These are phyloP conservation scores for Trypanosoma brucei DNA, from an alignment of 208 protist genomes.

Conservation along the genomic window DNA sequence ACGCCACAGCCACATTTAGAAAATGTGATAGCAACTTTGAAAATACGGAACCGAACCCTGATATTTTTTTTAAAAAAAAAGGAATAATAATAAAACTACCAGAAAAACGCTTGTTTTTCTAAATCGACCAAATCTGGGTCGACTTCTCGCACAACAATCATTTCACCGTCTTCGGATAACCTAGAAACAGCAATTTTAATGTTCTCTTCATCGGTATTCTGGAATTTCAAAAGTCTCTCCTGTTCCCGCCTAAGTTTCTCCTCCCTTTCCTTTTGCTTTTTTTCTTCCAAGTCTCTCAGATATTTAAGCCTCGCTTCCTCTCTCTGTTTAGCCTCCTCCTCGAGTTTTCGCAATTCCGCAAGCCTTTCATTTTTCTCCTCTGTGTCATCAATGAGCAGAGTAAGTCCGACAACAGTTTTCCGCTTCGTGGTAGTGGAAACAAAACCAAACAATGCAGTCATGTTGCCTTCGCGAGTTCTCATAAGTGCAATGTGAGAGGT, in stretches of 20 bases:
- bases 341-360: conserved; percentile 24
- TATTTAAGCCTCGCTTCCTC: conserved; percentile 41
- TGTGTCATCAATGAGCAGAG: conserved; percentile 45
- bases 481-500: conserved; percentile 22
- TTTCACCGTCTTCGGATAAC: conserved; percentile 47
- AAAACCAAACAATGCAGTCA: conserved; percentile 26
- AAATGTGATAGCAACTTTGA: neutral
- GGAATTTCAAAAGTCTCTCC: conserved; percentile 37
- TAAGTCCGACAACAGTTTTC: conserved; percentile 15
- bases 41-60: conserved; percentile 3
- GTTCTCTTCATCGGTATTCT: conserved; percentile 35
- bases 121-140: conserved; percentile 38
- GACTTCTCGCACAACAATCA: conserved; percentile 75
- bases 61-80: neutral
- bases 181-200: conserved; percentile 34
- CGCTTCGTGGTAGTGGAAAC: conserved; percentile 11
- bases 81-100: conserved; percentile 3
- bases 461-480: conserved; percentile 3
- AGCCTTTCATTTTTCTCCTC: conserved; percentile 40
- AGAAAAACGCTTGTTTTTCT: conserved; percentile 71
- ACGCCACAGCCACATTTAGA: neutral
- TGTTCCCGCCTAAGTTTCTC: conserved; percentile 35
- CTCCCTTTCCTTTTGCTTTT: conserved; percentile 28
- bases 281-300: conserved; percentile 32
- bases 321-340: conserved; percentile 25